phyloP scores from a whole-genome alignment of 2,329 filamentous ascomycete species.

The Venturia effusa region DNA sequence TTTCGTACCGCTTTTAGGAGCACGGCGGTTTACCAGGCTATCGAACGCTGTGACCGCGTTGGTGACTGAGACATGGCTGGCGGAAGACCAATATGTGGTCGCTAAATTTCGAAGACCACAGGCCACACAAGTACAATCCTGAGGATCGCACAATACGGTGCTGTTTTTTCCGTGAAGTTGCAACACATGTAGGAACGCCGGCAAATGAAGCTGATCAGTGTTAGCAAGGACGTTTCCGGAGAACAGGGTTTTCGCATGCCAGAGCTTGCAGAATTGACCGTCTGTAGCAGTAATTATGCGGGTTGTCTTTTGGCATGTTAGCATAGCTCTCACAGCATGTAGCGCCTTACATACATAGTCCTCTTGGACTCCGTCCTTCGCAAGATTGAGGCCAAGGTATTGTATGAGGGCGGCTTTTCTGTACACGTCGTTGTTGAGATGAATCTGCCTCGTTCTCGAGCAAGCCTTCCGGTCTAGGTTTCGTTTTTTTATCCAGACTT shows the following conservation, averaged over 20 bases:
- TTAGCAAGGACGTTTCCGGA: neutral
- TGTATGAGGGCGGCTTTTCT: neutral
- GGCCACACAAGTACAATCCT: neutral
- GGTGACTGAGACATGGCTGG: neutral
- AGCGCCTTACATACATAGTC: neutral
- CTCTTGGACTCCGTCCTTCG: neutral
- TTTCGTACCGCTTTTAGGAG: neutral
- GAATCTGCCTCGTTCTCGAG: neutral
- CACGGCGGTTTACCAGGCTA: neutral
- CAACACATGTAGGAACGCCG: neutral
- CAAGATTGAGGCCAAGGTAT: neutral
- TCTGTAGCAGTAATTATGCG: constrained; percentile 1
- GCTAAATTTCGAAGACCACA: neutral
- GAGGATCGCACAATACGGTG: neutral
- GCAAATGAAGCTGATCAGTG: neutral
- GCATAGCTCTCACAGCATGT: neutral
- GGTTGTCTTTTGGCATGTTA: neutral
- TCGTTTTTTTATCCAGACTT: neutral
- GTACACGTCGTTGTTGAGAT: neutral
- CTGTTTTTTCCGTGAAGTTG: neutral
- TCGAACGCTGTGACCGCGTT: neutral
- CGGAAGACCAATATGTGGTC: neutral
- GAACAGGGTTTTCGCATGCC: neutral
- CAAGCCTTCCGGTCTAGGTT: neutral
- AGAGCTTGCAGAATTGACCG: neutral